Evolutionary conservation across 2,329 filamentous ascomycete genomes (phyloP).

Genomic region (Fusarium dimerum): DNA sequence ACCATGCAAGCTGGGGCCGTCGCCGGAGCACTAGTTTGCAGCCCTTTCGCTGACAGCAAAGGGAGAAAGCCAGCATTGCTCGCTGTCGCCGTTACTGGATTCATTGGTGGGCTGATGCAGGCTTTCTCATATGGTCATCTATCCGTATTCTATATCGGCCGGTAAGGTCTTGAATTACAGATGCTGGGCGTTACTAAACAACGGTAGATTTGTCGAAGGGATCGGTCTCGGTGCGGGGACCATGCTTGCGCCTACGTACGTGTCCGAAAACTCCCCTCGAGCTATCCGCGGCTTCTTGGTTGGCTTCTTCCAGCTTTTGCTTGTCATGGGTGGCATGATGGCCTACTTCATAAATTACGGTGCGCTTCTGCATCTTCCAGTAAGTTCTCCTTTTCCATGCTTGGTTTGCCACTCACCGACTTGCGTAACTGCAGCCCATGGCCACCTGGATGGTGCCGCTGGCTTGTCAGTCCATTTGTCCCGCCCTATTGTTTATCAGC

Average conservation of each 20-base stretch:
- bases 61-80: conserved; percentile 35
- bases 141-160: conserved; percentile 32
- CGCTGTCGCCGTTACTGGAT: conserved; percentile 28
- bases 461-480: conserved; percentile 55
- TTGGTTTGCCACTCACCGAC: not conserved
- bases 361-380: conserved; percentile 40
- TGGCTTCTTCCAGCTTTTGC: conserved; percentile 61
- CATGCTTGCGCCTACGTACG: conserved; percentile 61
- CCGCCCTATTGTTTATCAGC: conserved; percentile 50
- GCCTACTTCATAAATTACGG: conserved; percentile 59
- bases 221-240: conserved; percentile 52
- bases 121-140: conserved; percentile 33
- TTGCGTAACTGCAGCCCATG: not conserved
- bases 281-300: conserved; percentile 61
- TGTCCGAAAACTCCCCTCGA: conserved; percentile 60
- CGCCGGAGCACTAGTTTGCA: conserved; percentile 24
- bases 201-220: conserved; percentile 47
- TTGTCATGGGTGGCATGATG: conserved; percentile 52
- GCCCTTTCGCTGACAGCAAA: conserved; percentile 29
- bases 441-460: conserved; percentile 48
- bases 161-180: conserved; percentile 17
- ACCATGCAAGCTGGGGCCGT: conserved; percentile 32
- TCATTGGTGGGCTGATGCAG: conserved; percentile 35
- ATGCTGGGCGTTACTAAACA: not conserved
- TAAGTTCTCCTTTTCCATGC: conserved; percentile 18